Evolutionary conservation across 1,284 basidiomycete genomes (phyloP).

Genomic region (Vanrija sp.): DNA sequence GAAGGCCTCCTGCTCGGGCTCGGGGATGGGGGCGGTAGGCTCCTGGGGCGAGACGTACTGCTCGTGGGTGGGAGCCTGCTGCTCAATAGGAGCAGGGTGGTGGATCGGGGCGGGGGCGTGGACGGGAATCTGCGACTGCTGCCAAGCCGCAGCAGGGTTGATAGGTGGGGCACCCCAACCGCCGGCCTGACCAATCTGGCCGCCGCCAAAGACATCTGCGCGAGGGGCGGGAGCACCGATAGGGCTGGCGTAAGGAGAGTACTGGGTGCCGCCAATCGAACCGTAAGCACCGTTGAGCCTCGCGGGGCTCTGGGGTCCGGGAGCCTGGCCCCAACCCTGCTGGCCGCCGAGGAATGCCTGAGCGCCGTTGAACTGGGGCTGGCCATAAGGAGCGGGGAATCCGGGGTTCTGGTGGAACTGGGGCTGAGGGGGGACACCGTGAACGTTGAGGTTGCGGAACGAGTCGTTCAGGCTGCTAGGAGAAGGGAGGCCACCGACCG

Average conservation of each 20-base stretch:
- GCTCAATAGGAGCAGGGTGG: conserved; percentile 6
- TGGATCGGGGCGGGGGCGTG: background rate
- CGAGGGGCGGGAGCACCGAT: conserved; percentile 20
- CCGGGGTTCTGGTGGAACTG: conserved; percentile 2
- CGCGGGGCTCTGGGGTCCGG: conserved; percentile 15
- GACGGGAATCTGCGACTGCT: conserved; percentile 14
- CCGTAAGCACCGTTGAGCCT: conserved; percentile 17
- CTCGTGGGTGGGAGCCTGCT: conserved; percentile 9
- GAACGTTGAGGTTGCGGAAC: conserved; percentile 32
- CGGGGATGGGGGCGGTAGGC: conserved; percentile 6
- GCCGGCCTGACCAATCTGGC: conserved; percentile 16
- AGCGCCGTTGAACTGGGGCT: conserved; percentile 9
- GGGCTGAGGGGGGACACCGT: conserved; percentile 6
- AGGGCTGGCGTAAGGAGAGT: conserved; percentile 3
- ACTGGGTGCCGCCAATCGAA: conserved; percentile 13
- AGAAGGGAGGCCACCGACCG: conserved; percentile 11
- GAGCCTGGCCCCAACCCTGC: conserved; percentile 14
- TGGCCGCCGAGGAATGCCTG: conserved; percentile 6
- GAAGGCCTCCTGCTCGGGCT: background rate
- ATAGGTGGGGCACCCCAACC: conserved; percentile 31
- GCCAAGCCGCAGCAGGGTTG: conserved; percentile 12
- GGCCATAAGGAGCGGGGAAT: conserved; percentile 2
- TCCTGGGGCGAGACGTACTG: conserved; percentile 22
- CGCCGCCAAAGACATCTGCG: conserved; percentile 12
- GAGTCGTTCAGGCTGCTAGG: conserved; percentile 24